Base-by-base conservation (phyloP, 148 eudicot species). In the Camellia lanceoleosa region DNA sequence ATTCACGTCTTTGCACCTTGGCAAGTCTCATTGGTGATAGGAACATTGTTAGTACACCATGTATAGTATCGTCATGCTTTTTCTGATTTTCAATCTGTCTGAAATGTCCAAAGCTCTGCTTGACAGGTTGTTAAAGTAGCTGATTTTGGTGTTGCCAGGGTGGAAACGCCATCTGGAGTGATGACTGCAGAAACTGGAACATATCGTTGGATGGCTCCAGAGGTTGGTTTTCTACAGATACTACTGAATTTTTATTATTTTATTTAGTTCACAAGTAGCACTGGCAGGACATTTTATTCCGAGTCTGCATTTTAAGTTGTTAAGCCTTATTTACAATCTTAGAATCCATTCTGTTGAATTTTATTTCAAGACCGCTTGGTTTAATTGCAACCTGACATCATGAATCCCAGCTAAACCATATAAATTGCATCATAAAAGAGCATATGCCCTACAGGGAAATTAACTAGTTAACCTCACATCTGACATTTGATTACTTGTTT, bases 101-200 rank as follows among this genome's bases (percentile, higher is more conserved):
- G 20, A 38, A 60, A 55, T 49, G 16, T 78, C 49, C 41, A 7
- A 72, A 71, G 56, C 38, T 68, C 41, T 73, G 41, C 30, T 8
- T n/a, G 64, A 64, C 80, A 89, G 91, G 89, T 85, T 44, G 86
- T 89, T 51, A 89, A 87, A 82, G 83, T 89, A 80, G 87, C 91
- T 78, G 91, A 89, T 78, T 89, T 89, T 87, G 91, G 91, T 63
- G 87, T 89, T 83, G 91, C 91, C 71, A 80, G 88, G 82, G 88
- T 89, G 85, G 85, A 87, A 84, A 43, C 47, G 60, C 80, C 88
- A 69, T 75, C 88, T 58, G 91, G 89, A 47, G 82, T 89, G 30
- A 89, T 89, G 91, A 89, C 91, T 38, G 89, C 91, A 71, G 91
- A 89, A 82, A 89, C 89, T n/a, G 91, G 91, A 80, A 89, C 89